Evolutionary conservation across 805 yeast species (phyloP), one percentile per base, ranked within the genome.

Genomic region (Candida pseudoglaebosa): DNA sequence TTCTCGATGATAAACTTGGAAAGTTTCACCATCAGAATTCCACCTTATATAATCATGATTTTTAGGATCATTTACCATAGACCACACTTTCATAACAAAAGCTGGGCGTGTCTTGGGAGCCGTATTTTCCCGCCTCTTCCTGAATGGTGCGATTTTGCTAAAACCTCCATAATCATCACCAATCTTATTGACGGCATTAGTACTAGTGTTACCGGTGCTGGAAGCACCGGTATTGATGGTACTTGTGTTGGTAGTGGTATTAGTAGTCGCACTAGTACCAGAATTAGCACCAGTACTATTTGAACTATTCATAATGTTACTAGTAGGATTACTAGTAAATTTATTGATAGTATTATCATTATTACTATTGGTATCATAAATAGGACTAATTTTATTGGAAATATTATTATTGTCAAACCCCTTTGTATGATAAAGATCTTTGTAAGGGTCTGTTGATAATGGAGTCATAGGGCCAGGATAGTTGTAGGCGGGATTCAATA

Each of bases 21-120:
- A 89, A 3, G 93, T 77, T 47, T 78, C 72, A 2, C 99, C 99
- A 59, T 86, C 90, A 1, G 78, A 75, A 51, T 79, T 70, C 99
- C 99, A 93, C 28, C 80, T 70, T 34, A 93, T 91, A 50, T 78
- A 79, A 32, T 82, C 74, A 13, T 72, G 58, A 59, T 90, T 91
- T 0, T 62, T 52, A 1, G 78, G 68, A 56, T 91, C 96, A 57
- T 90, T 90, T 6, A 93, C 89, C 96, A 93, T 93, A 26, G 82
- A 75, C 99, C 99, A 91, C 14, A 93, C 67, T 60, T 93, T 93
- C 70, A 82, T 78, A 7, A 93, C 96, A 65, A 93, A 93, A 0
- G 95, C 95, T 1, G 98, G 95, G 38, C 88, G 68, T 0, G 80
- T 54, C 52, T 82, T 83, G n/a, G 71, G 65, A 2, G 58, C 59